Evolutionary conservation across 257 asterid species (phyloP).

Genomic region (Primulina huaijiensis): DNA sequence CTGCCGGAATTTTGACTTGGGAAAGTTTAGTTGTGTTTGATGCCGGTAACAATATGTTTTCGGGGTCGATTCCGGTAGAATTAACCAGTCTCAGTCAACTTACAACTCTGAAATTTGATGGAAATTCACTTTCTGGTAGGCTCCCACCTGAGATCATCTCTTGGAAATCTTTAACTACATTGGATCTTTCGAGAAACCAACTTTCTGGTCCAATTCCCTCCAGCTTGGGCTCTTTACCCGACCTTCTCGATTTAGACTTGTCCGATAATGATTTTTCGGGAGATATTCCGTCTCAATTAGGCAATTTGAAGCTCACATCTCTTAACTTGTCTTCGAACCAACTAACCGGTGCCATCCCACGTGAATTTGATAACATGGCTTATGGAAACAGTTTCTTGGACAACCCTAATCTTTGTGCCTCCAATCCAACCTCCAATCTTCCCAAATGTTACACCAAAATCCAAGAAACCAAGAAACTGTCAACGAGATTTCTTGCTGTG

Average conservation of each 20-base stretch:
- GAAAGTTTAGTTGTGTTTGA: constrained; percentile 48
- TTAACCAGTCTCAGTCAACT: constrained; percentile 57
- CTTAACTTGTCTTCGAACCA: constrained; percentile 70
- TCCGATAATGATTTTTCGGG: constrained; percentile 66
- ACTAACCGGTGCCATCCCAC: constrained; percentile 61
- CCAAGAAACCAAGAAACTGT: constrained; percentile 32
- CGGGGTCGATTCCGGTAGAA: constrained; percentile 58
- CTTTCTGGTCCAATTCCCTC: constrained; percentile 65
- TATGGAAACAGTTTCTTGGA: constrained; percentile 57
- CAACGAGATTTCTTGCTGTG: constrained; percentile 40
- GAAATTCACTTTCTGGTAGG: constrained; percentile 64
- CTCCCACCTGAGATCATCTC: constrained; percentile 58
- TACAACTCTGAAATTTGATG: constrained; percentile 49
- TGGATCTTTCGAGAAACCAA: constrained; percentile 56
- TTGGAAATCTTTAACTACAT: constrained; percentile 54
- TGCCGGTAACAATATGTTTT: constrained; percentile 58
- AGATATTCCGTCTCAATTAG: constrained; percentile 60
- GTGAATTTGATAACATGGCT: constrained; percentile 64
- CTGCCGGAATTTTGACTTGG: constrained; percentile 56
- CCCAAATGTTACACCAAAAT: constrained; percentile 37
- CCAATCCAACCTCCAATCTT: constrained; percentile 34
- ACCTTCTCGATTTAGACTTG: constrained; percentile 59
- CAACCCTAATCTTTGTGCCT: constrained; percentile 60
- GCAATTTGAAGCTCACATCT: constrained; percentile 44
- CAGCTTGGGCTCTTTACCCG: constrained; percentile 46